Evolutionary conservation across 345 rosid species (phyloP), one percentile per base, ranked within the genome.

Genomic region (Aquilaria malaccensis): DNA sequence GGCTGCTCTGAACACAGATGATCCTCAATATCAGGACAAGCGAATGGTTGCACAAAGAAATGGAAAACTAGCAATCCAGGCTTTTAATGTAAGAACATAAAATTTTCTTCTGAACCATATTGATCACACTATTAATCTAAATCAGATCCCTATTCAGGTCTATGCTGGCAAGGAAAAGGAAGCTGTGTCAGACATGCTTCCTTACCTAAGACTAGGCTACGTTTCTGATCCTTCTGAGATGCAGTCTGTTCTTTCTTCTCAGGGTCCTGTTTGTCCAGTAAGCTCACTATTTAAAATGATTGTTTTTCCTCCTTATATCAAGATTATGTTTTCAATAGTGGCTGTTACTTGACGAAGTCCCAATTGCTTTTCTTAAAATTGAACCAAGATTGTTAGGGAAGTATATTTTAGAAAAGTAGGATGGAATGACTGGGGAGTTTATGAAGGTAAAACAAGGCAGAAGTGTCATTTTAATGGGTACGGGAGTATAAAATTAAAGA

Each of bases 1-100:
- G 98, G 98, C 94, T 72, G 91, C 91, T 56, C 73, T 93, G 76
- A 85, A 76, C 74, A 93, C 97, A 0, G 97, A 87, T 64, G 98
- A 93, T 77, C 97, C 98, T 76, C 97, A 85, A 60, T 93, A 93
- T 72, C 98, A 89, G 81, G 90, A 93, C 64, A 93, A 93, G 77
- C 81, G 98, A 77, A 61, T 93, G 82, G 91, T 84, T 75, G 98
- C 95, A 76, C 98, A 93, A 84, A 87, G 94, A 78, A 93, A 89
- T 59, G 94, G 91, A 49, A 93, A 81, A 68, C 67, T 93, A 48
- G 85, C 98, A 30, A 74, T 76, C 22, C 98, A 93, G 72, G 77
- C 52, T 64, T 93, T 93, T 68, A 79, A 80, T 58, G 98, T 89
- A 80, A 58, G 81, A 67, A 65, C 41, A 30, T 32, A 32, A 62